These are phyloP conservation scores for Leishmania amazonensis DNA, from an alignment of 208 protist species.

Conservation along the genomic window DNA sequence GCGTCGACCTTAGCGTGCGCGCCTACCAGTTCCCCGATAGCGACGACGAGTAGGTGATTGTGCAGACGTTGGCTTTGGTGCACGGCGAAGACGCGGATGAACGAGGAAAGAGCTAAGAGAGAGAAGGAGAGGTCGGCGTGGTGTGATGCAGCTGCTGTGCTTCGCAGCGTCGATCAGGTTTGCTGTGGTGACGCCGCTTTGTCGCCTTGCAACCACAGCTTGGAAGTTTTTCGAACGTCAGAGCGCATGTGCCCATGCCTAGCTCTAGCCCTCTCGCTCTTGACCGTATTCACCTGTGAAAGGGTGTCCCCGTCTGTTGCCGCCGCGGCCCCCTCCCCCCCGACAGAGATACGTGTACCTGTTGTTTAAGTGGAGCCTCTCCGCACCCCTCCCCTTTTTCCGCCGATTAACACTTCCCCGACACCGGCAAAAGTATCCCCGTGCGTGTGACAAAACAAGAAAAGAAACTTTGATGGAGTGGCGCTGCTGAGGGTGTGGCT, in stretches of 20 bases:
- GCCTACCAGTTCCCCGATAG: slow-evolving; percentile 87
- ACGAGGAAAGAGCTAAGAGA: neutral
- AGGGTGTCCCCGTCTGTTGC: neutral
- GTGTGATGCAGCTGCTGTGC: neutral
- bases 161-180: neutral
- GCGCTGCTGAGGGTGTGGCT: neutral
- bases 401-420: slow-evolving; percentile 2
- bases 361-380: neutral
- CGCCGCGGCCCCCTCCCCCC: neutral
- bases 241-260: neutral
- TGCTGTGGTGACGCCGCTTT: neutral
- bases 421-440: too few species aligned
- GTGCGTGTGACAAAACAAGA: neutral
- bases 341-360: too few species aligned
- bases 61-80: neutral
- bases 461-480: neutral
- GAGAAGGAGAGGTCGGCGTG: neutral
- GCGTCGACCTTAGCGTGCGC: slow-evolving; percentile 73
- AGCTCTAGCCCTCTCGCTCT: neutral
- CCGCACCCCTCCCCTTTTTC: too few species aligned
- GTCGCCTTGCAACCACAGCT: neutral
- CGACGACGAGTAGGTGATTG: slow-evolving; percentile 58
- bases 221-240: neutral
- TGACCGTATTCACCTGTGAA: neutral
- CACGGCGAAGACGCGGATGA: neutral